phyloP scores from a whole-genome alignment of 2,329 filamentous ascomycete genomes.

The Nemania sp. region DNA sequence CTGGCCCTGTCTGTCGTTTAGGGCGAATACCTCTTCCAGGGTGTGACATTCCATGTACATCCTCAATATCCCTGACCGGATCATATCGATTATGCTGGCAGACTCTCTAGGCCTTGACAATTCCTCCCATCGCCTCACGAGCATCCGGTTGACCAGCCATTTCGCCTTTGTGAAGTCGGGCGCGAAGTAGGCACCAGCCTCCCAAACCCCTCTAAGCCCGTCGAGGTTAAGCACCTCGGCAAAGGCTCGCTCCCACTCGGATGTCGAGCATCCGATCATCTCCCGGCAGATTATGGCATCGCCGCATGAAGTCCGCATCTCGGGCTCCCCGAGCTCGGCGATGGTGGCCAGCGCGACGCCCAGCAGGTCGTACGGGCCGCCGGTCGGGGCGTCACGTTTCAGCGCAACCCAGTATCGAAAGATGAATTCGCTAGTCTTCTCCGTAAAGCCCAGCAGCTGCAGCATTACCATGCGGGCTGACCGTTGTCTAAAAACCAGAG shows the following conservation, averaged over 20 bases:
- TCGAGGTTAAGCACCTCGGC: slow-evolving; percentile 8
- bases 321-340: slow-evolving; percentile 19
- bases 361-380: slow-evolving; percentile 15
- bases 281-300: too few species aligned
- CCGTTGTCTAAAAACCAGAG: not conserved
- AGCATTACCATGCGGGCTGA: not conserved
- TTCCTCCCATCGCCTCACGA: not conserved
- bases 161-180: slow-evolving; percentile 18
- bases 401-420: slow-evolving; percentile 17
- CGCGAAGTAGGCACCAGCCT: slow-evolving; percentile 1
- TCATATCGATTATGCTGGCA: not conserved
- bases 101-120: not conserved
- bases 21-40: too few species aligned
- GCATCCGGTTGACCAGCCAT: slow-evolving; percentile 9
- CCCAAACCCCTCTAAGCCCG: not conserved
- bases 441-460: slow-evolving; percentile 11
- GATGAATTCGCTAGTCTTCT: slow-evolving; percentile 8
- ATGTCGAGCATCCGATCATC: not conserved
- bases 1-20: too few species aligned
- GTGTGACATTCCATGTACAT: not conserved
- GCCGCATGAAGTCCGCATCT: not conserved
- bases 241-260: slow-evolving; percentile 13
- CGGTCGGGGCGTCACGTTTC: slow-evolving; percentile 12
- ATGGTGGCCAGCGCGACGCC: slow-evolving; percentile 18
- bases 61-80: not conserved